Evolutionary conservation across 148 eudicot genomes (phyloP).

Genomic region (Silene conica): DNA sequence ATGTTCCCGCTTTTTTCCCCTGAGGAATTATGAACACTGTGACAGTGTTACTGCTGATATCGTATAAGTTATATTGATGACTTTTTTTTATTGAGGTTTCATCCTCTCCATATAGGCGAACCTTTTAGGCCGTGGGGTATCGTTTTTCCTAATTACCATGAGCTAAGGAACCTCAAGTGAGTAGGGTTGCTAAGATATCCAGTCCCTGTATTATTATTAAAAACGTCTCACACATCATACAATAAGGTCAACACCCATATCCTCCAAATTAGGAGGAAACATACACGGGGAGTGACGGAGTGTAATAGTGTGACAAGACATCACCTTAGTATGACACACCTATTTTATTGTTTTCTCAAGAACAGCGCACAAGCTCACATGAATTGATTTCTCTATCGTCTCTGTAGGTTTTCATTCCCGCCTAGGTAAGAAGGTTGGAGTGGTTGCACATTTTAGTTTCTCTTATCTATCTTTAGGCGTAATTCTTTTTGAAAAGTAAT

Average conservation of each 20-base stretch:
- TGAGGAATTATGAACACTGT: too few relatives aligned
- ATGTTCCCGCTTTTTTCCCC: too few relatives aligned
- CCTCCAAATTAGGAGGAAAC: background rate
- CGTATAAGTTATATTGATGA: too few relatives aligned
- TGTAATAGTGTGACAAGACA: background rate
- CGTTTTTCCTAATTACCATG: background rate
- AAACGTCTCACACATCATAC: background rate
- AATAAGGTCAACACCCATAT: background rate
- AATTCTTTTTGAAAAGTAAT: background rate
- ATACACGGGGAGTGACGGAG: background rate
- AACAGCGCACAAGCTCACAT: background rate
- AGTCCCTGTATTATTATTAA: background rate
- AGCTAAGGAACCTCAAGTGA: background rate
- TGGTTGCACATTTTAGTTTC: background rate
- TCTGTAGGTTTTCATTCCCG: background rate
- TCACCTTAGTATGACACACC: background rate
- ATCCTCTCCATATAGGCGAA: background rate
- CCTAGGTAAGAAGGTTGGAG: background rate
- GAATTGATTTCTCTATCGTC: background rate
- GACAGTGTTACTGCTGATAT: too few relatives aligned
- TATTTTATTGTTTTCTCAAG: background rate
- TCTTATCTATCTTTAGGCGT: background rate
- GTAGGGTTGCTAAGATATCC: background rate
- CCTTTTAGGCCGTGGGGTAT: background rate
- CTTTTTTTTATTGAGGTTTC: too few relatives aligned